Percentiles rank a stretch among this genome's conserved stretches.
Conservation (phyloP, 768 basidiomycete species). For the Trametes cubensis region DNA sequence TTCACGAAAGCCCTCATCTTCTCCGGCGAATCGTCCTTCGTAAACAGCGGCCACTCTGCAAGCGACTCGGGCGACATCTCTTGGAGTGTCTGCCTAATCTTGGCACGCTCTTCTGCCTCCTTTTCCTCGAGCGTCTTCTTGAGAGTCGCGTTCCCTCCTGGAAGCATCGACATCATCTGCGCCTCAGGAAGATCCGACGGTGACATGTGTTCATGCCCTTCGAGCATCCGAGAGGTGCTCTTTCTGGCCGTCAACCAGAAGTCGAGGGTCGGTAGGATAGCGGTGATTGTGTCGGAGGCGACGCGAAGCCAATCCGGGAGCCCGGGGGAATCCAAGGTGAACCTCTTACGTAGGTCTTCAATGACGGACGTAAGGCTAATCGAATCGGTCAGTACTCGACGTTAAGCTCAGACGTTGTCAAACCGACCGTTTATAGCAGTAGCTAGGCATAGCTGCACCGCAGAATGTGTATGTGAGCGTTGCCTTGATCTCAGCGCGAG, state of each 20-base stretch:
- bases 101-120: not conserved
- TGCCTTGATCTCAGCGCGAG: constrained; percentile 18
- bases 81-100: not conserved
- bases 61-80: not conserved
- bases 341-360: not conserved
- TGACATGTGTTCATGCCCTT: not conserved
- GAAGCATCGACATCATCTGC: not conserved
- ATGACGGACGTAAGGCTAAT: not conserved
- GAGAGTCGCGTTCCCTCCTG: not conserved
- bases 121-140: not conserved
- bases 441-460: constrained; percentile 7
- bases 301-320: constrained; percentile 6
- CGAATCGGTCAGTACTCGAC: not conserved
- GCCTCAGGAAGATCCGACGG: not conserved
- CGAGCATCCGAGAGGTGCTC: not conserved
- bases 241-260: constrained; percentile 1
- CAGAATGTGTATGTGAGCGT: constrained; percentile 13
- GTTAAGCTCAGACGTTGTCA: not conserved
- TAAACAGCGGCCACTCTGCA: not conserved
- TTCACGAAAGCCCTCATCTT: not conserved
- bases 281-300: not conserved
- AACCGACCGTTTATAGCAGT: constrained; percentile 11
- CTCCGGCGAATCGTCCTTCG: not conserved
- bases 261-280: constrained; percentile 6
- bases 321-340: not conserved